Evolutionary conservation across 1,284 basidiomycete genomes (phyloP).

Genomic region (Chalciporus sp.): DNA sequence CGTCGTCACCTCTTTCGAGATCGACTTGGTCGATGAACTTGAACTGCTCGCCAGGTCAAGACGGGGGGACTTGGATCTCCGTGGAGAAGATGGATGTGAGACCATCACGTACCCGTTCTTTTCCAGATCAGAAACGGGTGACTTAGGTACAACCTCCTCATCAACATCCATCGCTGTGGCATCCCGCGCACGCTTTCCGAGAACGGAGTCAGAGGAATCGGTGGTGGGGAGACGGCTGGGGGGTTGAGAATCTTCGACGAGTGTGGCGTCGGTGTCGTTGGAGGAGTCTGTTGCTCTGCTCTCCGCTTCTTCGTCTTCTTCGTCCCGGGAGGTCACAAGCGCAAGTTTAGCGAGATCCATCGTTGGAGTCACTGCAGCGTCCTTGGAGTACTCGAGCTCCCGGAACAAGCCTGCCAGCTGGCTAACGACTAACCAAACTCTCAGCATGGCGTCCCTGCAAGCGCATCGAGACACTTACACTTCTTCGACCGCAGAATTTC

Average conservation of each 20-base stretch:
- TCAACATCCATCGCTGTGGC: conserved; percentile 55
- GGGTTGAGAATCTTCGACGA: conserved; percentile 71
- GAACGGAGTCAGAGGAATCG: conserved; percentile 54
- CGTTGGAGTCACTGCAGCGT: conserved; percentile 76
- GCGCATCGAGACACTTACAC: conserved; percentile 52
- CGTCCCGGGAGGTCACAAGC: conserved; percentile 86
- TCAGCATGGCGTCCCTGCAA: conserved; percentile 9
- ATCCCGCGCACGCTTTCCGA: conserved; percentile 72
- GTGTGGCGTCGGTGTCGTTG: conserved; percentile 80
- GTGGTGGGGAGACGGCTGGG: conserved; percentile 25
- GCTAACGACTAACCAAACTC: conserved; percentile 61
- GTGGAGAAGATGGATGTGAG: conserved; percentile 42
- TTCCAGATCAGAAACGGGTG: conserved; percentile 38
- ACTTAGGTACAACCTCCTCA: conserved; percentile 38
- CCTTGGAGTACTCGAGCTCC: conserved; percentile 70
- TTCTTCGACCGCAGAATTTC: conserved; percentile 84
- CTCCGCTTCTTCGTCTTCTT: conserved; percentile 81
- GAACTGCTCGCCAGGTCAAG: conserved; percentile 34
- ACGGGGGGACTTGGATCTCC: conserved; percentile 41
- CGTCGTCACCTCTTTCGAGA: conserved; percentile 47
- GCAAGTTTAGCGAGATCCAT: conserved; percentile 92
- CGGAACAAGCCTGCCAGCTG: conserved; percentile 81
- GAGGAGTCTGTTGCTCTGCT: conserved; percentile 75
- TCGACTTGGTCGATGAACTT: conserved; percentile 32
- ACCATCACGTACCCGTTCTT: conserved; percentile 54